Conservation (phyloP, 2,329 filamentous ascomycete genomes). For the Penicillium corylophilum region DNA sequence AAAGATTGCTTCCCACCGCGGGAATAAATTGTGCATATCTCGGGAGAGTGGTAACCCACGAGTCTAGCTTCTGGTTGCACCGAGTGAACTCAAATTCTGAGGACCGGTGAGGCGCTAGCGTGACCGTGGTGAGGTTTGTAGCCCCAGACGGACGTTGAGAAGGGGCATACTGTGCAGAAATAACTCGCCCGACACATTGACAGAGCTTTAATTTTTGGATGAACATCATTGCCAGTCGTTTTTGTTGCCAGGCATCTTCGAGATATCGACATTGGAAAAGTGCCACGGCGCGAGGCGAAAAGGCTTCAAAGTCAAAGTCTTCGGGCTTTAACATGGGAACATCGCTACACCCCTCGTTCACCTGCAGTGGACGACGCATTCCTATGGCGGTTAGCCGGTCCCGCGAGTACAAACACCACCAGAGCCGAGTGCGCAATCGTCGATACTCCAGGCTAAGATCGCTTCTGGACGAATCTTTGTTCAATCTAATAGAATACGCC, state of each 20-base stretch:
- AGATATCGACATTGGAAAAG: slow-evolving; percentile 67
- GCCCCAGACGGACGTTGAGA: slow-evolving; percentile 70
- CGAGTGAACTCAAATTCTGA: slow-evolving; percentile 71
- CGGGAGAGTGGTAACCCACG: slow-evolving; percentile 70
- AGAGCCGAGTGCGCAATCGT: slow-evolving; percentile 81
- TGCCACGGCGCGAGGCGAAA: slow-evolving; percentile 64
- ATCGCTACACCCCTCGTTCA: slow-evolving; percentile 87
- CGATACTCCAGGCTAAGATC: slow-evolving; percentile 68
- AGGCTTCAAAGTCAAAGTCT: slow-evolving; percentile 73
- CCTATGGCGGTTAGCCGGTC: slow-evolving; percentile 85
- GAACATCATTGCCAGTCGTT: slow-evolving; percentile 76
- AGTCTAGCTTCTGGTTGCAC: slow-evolving; percentile 72
- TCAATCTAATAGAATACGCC: slow-evolving; percentile 81
- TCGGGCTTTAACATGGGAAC: slow-evolving; percentile 79
- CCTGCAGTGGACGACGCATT: slow-evolving; percentile 81
- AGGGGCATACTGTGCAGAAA: slow-evolving; percentile 84
- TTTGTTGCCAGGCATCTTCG: slow-evolving; percentile 69
- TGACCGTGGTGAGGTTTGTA: slow-evolving; percentile 71
- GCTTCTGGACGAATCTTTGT: slow-evolving; percentile 65
- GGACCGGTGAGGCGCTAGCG: slow-evolving; percentile 79
- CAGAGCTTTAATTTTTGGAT: slow-evolving; percentile 85
- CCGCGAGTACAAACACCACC: slow-evolving; percentile 93
- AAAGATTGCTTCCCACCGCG: slow-evolving; percentile 60
- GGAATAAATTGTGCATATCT: slow-evolving; percentile 66
- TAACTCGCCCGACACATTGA: slow-evolving; percentile 78